phyloP scores from a whole-genome alignment of 352 stramenopile genomes.

The Phytophthora kernoviae region DNA sequence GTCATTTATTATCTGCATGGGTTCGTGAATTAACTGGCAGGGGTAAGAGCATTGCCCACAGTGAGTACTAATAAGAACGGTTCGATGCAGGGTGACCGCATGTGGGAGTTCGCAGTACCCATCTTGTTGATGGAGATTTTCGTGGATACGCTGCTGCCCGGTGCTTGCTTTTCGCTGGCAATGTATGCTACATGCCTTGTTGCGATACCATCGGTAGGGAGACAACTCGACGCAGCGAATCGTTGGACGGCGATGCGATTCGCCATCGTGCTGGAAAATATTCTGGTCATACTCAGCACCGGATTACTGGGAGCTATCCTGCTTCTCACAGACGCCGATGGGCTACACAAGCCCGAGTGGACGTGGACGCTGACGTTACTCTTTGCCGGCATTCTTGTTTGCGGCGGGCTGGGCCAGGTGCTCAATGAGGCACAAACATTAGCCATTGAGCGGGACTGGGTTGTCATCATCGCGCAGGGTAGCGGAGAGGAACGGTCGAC shows the following conservation, averaged over 20 bases:
- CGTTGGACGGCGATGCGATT: slow-evolving; percentile 71
- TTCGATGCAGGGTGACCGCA: slow-evolving; percentile 61
- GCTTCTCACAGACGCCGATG: slow-evolving; percentile 56
- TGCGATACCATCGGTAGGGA: slow-evolving; percentile 67
- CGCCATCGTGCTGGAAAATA: slow-evolving; percentile 78
- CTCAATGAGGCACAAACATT: slow-evolving; percentile 82
- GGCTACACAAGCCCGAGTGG: slow-evolving; percentile 61
- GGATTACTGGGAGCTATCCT: slow-evolving; percentile 61
- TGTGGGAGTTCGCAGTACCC: slow-evolving; percentile 84
- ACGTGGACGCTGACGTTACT: slow-evolving; percentile 49
- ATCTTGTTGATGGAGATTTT: slow-evolving; percentile 90
- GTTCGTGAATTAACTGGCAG: slow-evolving; percentile 28
- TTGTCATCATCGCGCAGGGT: slow-evolving; percentile 68
- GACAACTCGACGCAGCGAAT: slow-evolving; percentile 64
- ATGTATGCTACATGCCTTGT: slow-evolving; percentile 80
- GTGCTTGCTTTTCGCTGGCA: slow-evolving; percentile 69
- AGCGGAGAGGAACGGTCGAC: slow-evolving; percentile 38
- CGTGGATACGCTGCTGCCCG: slow-evolving; percentile 78
- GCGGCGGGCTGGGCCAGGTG: slow-evolving; percentile 77
- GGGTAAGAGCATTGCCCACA: neutral
- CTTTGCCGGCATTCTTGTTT: slow-evolving; percentile 61
- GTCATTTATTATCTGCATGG: slow-evolving; percentile 82
- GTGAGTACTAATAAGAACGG: slow-evolving; percentile 2
- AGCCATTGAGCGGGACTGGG: slow-evolving; percentile 86
- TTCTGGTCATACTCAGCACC: slow-evolving; percentile 70